These are phyloP conservation scores for Globisporangium irregulare DNA, from an alignment of 352 stramenopile species.

Conservation along the genomic window DNA sequence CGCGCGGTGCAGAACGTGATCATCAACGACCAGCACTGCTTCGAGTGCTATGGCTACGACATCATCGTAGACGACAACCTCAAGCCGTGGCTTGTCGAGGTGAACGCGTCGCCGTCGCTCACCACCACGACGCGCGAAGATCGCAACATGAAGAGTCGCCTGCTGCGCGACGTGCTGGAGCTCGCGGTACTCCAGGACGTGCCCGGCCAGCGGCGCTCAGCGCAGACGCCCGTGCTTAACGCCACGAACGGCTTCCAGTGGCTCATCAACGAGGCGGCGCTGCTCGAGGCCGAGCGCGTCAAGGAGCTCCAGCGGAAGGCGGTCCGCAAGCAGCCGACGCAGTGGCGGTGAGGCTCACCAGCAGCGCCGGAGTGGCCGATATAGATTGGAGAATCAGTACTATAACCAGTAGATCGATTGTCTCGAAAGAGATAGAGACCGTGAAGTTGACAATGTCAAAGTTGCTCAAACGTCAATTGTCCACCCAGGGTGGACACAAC, in stretches of 20 bases:
- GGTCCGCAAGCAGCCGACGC: constrained; percentile 36
- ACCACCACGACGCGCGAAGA: constrained; percentile 68
- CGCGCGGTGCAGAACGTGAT: constrained; percentile 90
- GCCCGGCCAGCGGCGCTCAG: constrained; percentile 36
- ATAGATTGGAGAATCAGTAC: no score
- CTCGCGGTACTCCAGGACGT: constrained; percentile 50
- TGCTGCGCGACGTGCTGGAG: constrained; percentile 72
- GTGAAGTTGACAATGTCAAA: neutral
- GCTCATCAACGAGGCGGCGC: constrained; percentile 64
- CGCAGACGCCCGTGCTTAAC: constrained; percentile 43
- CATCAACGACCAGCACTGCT: constrained; percentile 93
- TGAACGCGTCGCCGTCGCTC: constrained; percentile 76
- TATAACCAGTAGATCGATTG: no score
- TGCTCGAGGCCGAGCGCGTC: constrained; percentile 50
- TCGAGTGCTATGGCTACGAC: constrained; percentile 95
- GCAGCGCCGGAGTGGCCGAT: neutral
- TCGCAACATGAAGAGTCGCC: constrained; percentile 75
- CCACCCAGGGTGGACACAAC: no score
- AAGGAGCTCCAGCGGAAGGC: constrained; percentile 45
- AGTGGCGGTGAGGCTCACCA: constrained; percentile 29
- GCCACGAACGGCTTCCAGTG: constrained; percentile 64
- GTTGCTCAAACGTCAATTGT: no score
- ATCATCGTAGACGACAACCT: constrained; percentile 91
- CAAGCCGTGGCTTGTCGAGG: constrained; percentile 93
- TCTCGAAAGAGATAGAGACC: no score